Percentiles rank a stretch among this genome's conserved stretches.
phyloP scores from a whole-genome alignment of 179 eudicot genomes.

The Beta lomatogona region DNA sequence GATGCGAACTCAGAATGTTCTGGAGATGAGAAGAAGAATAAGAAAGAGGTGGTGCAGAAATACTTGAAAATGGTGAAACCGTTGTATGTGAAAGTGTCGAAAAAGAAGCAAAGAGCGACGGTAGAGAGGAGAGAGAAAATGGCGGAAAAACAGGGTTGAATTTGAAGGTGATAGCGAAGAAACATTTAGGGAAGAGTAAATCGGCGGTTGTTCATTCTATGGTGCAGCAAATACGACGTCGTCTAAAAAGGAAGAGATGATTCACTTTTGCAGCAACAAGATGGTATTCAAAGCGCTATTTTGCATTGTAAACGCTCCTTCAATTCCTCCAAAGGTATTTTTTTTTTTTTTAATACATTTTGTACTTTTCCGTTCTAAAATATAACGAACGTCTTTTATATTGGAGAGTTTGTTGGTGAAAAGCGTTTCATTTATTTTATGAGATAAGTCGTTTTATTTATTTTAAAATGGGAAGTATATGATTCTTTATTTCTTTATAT shows the following conservation, averaged over 20 bases:
- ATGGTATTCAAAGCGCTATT: slow-evolving; percentile 93
- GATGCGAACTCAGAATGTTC: background rate
- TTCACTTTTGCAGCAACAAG: slow-evolving; percentile 70
- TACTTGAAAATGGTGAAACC: slow-evolving; percentile 76
- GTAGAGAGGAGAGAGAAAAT: slow-evolving; percentile 21
- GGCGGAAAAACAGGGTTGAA: slow-evolving; percentile 30
- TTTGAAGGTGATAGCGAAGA: slow-evolving; percentile 51
- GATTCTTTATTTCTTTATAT: no score
- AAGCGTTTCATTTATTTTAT: no score
- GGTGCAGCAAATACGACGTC: slow-evolving; percentile 17
- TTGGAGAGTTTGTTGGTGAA: no score
- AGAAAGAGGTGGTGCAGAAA: slow-evolving; percentile 58
- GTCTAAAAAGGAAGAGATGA: slow-evolving; percentile 62
- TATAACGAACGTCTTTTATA: no score
- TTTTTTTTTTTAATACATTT: background rate
- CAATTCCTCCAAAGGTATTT: slow-evolving; percentile 60
- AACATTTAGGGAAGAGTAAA: slow-evolving; percentile 70
- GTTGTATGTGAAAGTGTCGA: slow-evolving; percentile 58
- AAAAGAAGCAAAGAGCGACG: slow-evolving; percentile 36
- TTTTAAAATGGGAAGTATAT: no score
- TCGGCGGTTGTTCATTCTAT: slow-evolving; percentile 42
- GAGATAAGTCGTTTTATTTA: no score
- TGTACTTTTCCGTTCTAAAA: background rate
- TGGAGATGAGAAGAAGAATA: slow-evolving; percentile 40
- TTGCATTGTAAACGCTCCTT: slow-evolving; percentile 90